A percentile compares a stretch with the other conserved stretches of the same genome.
These are phyloP conservation scores for Yarrowia phangngaensis DNA, from an alignment of 805 yeast species.

Conservation along the genomic window DNA sequence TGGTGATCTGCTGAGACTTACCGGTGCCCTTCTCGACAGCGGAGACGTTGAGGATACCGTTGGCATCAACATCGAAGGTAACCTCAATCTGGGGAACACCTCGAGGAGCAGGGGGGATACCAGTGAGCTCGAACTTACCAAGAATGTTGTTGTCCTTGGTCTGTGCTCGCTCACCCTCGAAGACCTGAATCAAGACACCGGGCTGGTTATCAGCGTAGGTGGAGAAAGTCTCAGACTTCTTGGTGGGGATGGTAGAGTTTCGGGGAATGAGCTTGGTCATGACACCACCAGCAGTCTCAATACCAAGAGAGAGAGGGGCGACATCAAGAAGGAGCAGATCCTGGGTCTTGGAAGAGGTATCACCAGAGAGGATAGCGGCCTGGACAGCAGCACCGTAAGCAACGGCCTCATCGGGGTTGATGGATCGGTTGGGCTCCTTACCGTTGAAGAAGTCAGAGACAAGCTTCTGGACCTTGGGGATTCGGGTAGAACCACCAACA, in stretches of 20 bases:
- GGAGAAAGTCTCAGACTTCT: slow-evolving; percentile 94
- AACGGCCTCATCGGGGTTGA: slow-evolving; percentile 98
- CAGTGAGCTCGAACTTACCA: slow-evolving; percentile 94
- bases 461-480: slow-evolving; percentile 93
- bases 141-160: slow-evolving; percentile 93
- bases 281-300: slow-evolving; percentile 99
- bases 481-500: slow-evolving; percentile 98
- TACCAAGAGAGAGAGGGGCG: slow-evolving; percentile 95
- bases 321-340: slow-evolving; percentile 92
- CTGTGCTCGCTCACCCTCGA: slow-evolving; percentile 96
- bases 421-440: slow-evolving; percentile 93
- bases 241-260: slow-evolving; percentile 96
- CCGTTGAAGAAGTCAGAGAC: slow-evolving; percentile 96
- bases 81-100: slow-evolving; percentile 98
- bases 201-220: slow-evolving; percentile 98
- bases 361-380: slow-evolving; percentile 96
- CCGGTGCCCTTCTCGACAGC: slow-evolving; percentile 99
- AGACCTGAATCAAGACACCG: slow-evolving; percentile 96
- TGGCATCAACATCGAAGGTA: slow-evolving; percentile 94
- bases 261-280: slow-evolving; percentile 98
- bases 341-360: slow-evolving; percentile 92
- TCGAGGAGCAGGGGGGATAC: slow-evolving; percentile 98
- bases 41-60: slow-evolving; percentile 93
- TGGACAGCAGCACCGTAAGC: slow-evolving; percentile 99
- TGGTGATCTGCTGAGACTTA: slow-evolving; percentile 93